phyloP scores from a whole-genome alignment of 78 protist genomes.

The Planoprotostelium fungivorum region DNA sequence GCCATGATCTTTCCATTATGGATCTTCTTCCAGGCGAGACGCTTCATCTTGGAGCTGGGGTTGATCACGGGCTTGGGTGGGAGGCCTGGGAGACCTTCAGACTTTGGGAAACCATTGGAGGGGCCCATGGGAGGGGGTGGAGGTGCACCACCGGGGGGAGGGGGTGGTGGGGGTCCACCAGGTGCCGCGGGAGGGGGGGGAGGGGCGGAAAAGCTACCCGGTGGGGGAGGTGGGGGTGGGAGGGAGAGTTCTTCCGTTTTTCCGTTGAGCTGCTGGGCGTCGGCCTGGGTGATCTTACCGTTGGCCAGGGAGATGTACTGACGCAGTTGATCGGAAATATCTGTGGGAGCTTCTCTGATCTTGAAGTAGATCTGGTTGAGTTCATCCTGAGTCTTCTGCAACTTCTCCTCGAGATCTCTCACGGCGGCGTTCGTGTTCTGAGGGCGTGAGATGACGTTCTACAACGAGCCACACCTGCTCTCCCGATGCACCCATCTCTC shows the following conservation, averaged over 20 bases:
- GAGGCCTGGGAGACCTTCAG: slow-evolving; percentile 29
- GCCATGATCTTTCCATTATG: neutral
- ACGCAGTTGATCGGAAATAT: neutral
- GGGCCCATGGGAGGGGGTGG: slow-evolving; percentile 9
- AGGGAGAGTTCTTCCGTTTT: neutral
- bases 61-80: slow-evolving; percentile 52
- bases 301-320: neutral
- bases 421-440: neutral
- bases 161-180: slow-evolving; percentile 33
- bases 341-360: neutral
- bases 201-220: slow-evolving; percentile 21
- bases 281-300: neutral
- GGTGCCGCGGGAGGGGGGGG: slow-evolving; percentile 55
- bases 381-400: neutral
- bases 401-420: neutral
- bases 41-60: slow-evolving; percentile 49
- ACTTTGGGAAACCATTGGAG: slow-evolving; percentile 15
- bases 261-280: neutral
- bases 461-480: too few species aligned
- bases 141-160: slow-evolving; percentile 13
- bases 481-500: neutral
- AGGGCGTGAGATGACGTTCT: too few species aligned
- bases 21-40: slow-evolving; percentile 33
- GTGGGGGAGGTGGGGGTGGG: slow-evolving; percentile 10
- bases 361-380: neutral